These are phyloP conservation scores for Termitomyces sp. DNA, from an alignment of 768 basidiomycete genomes.

Conservation along the genomic window DNA sequence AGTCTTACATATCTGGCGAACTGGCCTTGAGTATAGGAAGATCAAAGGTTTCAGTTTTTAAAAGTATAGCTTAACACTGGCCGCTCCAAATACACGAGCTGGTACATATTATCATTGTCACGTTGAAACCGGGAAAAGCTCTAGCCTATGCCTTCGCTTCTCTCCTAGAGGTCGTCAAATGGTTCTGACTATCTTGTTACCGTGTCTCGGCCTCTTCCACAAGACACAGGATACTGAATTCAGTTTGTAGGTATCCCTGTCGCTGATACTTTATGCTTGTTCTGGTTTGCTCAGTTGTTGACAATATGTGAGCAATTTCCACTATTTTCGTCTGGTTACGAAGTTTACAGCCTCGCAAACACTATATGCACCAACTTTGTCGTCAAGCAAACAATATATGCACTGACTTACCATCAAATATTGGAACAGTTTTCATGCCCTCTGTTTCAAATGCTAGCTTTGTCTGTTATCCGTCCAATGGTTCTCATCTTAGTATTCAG, in stretches of 20 bases:
- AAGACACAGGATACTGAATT: not conserved
- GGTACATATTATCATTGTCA: not conserved
- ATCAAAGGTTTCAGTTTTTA: not conserved
- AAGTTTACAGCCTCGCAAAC: not conserved
- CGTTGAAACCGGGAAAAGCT: not conserved
- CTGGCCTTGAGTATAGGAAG: not conserved
- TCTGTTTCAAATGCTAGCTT: constrained; percentile 48
- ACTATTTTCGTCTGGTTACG: constrained; percentile 48
- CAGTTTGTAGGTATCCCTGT: too few relatives aligned
- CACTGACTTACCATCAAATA: constrained; percentile 50
- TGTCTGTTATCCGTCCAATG: constrained; percentile 22
- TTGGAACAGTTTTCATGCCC: constrained; percentile 52
- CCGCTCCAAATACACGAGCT: not conserved
- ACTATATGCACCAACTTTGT: not conserved
- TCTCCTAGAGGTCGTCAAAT: not conserved
- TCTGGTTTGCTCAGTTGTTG: constrained; percentile 35
- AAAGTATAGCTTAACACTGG: not conserved
- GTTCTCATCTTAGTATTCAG: not conserved
- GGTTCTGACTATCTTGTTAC: not conserved
- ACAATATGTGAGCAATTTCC: constrained; percentile 41
- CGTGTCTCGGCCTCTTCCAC: not conserved
- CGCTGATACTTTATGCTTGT: constrained; percentile 29
- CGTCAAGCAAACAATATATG: constrained; percentile 39
- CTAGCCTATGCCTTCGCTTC: not conserved
- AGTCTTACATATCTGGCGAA: too few relatives aligned